These are phyloP conservation scores for Daedaleopsis sinensis DNA, from an alignment of 768 basidiomycete species.

Conservation along the genomic window DNA sequence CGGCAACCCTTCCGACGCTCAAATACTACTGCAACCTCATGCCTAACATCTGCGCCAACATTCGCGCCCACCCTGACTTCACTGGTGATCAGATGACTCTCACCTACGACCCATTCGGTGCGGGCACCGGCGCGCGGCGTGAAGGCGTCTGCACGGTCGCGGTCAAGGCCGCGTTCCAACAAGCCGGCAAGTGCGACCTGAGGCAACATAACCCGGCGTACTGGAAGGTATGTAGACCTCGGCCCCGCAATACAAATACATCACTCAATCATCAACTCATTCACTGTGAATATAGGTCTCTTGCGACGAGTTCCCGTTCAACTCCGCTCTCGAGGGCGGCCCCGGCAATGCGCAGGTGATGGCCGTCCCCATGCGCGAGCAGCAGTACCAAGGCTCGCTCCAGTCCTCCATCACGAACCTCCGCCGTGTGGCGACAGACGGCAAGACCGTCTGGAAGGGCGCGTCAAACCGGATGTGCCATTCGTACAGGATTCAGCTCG, in stretches of 20 bases:
- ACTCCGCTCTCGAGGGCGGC: conserved; percentile 3
- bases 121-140: neutral
- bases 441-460: neutral
- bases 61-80: conserved; percentile 1
- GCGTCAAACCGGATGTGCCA: conserved; percentile 2
- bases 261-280: too few relatives aligned
- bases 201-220: conserved; percentile 2
- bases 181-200: conserved; percentile 3
- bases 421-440: neutral
- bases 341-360: neutral
- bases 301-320: conserved; percentile 16
- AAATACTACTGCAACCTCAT: conserved; percentile 9
- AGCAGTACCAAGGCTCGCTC: conserved; percentile 3
- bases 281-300: neutral
- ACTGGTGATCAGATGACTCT: conserved; percentile 3
- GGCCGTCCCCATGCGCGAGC: conserved; percentile 5
- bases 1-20: neutral
- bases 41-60: conserved; percentile 10
- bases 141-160: neutral
- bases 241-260: neutral
- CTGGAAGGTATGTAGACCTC: neutral
- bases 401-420: conserved; percentile 4
- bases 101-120: conserved; percentile 6
- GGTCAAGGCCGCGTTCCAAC: neutral
- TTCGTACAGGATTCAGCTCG: conserved; percentile 1